These are phyloP conservation scores for Benincasa hispida DNA, from an alignment of 306 rosid species.

Conservation along the genomic window DNA sequence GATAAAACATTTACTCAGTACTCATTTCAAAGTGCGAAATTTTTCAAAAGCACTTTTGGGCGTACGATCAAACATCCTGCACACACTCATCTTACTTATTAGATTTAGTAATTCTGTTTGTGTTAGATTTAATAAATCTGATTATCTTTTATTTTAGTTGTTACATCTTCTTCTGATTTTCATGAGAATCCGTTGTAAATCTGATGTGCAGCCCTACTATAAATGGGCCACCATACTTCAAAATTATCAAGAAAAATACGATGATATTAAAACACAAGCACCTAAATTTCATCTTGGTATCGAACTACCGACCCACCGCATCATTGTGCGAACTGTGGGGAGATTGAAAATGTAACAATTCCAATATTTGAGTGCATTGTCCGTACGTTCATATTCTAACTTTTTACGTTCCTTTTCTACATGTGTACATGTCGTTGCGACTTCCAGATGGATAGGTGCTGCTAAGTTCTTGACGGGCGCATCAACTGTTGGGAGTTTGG, in stretches of 20 bases:
- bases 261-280: no score
- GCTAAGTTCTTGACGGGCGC: conserved; percentile 96
- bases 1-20: background rate
- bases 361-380: background rate
- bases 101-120: no score
- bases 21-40: background rate
- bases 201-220: no score
- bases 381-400: background rate
- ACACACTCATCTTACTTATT: background rate
- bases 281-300: no score
- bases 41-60: background rate
- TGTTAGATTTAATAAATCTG: no score
- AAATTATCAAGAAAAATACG: no score
- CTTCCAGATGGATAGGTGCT: conserved; percentile 82
- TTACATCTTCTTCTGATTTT: no score
- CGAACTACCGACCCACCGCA: no score
- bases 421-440: background rate
- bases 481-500: conserved; percentile 76
- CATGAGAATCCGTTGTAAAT: no score
- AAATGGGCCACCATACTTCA: no score
- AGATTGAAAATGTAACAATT: background rate
- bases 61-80: background rate
- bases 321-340: background rate
- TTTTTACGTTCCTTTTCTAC: background rate
- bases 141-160: no score